These are phyloP conservation scores for Hortaea werneckii DNA, from an alignment of 2,329 filamentous ascomycete species.

Conservation along the genomic window DNA sequence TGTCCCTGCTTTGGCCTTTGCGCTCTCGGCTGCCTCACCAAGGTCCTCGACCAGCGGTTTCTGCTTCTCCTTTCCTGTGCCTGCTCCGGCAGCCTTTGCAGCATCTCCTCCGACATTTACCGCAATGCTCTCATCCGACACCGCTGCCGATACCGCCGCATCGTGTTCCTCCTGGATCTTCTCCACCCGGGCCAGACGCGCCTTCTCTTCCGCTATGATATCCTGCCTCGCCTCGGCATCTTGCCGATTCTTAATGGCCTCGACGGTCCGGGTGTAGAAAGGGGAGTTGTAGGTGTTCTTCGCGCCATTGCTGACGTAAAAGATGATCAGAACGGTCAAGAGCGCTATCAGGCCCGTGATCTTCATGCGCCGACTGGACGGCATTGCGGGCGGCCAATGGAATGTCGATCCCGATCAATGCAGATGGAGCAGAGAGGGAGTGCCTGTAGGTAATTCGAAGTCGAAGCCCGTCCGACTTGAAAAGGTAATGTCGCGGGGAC, in stretches of 20 bases:
- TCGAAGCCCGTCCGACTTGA: too few species aligned
- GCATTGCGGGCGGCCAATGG: slow-evolving; percentile 40
- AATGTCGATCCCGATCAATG: not conserved
- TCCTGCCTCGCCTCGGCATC: slow-evolving; percentile 22
- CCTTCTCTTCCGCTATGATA: slow-evolving; percentile 18
- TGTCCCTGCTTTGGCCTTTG: slow-evolving; percentile 21
- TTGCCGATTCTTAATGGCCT: slow-evolving; percentile 42
- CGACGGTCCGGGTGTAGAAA: slow-evolving; percentile 48
- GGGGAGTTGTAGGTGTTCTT: slow-evolving; percentile 42
- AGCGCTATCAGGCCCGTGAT: slow-evolving; percentile 55
- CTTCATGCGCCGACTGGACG: slow-evolving; percentile 59
- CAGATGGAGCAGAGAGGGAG: too few species aligned
- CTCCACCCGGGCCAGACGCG: slow-evolving; percentile 18
- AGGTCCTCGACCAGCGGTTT: not conserved
- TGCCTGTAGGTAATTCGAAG: too few species aligned
- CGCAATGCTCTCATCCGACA: slow-evolving; percentile 2
- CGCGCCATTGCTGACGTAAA: slow-evolving; percentile 62
- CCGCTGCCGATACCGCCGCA: slow-evolving; percentile 7
- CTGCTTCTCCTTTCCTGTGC: slow-evolving; percentile 40
- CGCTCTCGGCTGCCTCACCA: slow-evolving; percentile 49
- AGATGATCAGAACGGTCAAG: slow-evolving; percentile 53
- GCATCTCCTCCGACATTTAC: slow-evolving; percentile 1
- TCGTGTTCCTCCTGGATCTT: slow-evolving; percentile 24
- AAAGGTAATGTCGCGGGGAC: too few species aligned
- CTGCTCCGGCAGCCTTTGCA: slow-evolving; percentile 3